phyloP scores from a whole-genome alignment of 1,139 yeast genomes.

The Pichia sp. region DNA sequence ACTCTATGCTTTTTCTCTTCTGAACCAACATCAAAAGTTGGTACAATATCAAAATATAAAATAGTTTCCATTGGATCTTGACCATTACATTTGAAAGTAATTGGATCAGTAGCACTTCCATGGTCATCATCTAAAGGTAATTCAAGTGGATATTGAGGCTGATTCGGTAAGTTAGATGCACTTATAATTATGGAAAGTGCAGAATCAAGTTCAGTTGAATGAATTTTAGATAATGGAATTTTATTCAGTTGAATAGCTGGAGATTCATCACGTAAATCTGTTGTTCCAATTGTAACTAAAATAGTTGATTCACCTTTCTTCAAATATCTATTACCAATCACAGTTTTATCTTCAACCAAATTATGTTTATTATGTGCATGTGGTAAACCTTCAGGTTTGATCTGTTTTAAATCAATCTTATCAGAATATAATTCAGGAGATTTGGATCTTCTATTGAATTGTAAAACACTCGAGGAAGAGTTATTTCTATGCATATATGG shows the following conservation, averaged over 20 bases:
- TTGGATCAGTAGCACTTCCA: slow-evolving; percentile 75
- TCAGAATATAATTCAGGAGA: slow-evolving; percentile 8
- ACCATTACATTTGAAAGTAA: slow-evolving; percentile 59
- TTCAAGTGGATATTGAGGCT: slow-evolving; percentile 66
- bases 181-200: slow-evolving; percentile 74
- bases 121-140: slow-evolving; percentile 77
- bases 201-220: slow-evolving; percentile 78
- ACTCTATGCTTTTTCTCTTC: slow-evolving; percentile 36
- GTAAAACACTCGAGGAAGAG: slow-evolving; percentile 12
- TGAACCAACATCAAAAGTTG: slow-evolving; percentile 73
- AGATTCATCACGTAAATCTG: slow-evolving; percentile 57
- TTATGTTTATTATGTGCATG: neutral
- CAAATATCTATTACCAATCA: slow-evolving; percentile 80
- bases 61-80: slow-evolving; percentile 49
- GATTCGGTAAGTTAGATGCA: slow-evolving; percentile 39
- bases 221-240: slow-evolving; percentile 67
- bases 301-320: slow-evolving; percentile 58
- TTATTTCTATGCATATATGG: slow-evolving; percentile 16
- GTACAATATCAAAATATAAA: slow-evolving; percentile 79
- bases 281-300: slow-evolving; percentile 77
- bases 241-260: slow-evolving; percentile 66
- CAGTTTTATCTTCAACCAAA: slow-evolving; percentile 37
- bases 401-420: slow-evolving; percentile 31
- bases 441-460: slow-evolving; percentile 4
- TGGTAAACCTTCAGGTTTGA: slow-evolving; percentile 2